phyloP scores from a whole-genome alignment of 768 basidiomycete species.

The Boletales sp. region DNA sequence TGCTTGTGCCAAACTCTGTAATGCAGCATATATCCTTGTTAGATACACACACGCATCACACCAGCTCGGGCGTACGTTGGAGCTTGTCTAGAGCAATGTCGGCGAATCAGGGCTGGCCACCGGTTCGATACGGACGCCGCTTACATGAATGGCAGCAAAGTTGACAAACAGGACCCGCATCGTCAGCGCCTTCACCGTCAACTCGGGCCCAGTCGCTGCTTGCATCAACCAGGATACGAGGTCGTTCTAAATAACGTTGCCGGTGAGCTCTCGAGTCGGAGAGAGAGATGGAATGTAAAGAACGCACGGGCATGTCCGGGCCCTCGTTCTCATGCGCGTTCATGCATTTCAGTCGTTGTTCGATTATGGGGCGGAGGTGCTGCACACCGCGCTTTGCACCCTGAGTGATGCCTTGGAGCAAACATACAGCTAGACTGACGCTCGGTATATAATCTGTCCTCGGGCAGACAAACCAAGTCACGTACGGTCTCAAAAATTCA shows the following conservation, averaged over 20 bases:
- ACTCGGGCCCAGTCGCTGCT: constrained; percentile 17
- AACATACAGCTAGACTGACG: constrained; percentile 11
- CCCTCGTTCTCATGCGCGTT: constrained; percentile 23
- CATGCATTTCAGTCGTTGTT: constrained; percentile 22
- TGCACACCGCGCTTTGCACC: constrained; percentile 5
- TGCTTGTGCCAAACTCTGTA: constrained; percentile 31
- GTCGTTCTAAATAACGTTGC: constrained; percentile 25
- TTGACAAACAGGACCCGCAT: constrained; percentile 8
- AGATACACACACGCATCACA: not conserved
- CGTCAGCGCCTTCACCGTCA: constrained; percentile 20
- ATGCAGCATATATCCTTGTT: not conserved
- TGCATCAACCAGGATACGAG: constrained; percentile 34
- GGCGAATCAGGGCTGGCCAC: not conserved
- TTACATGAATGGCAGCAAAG: constrained; percentile 24
- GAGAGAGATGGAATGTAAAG: not conserved
- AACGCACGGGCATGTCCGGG: constrained; percentile 21
- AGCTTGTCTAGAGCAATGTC: constrained; percentile 12
- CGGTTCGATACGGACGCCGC: not conserved
- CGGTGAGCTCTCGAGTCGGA: not conserved
- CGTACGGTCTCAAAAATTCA: constrained; percentile 29
- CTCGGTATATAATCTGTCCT: too few species aligned
- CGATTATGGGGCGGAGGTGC: constrained; percentile 28
- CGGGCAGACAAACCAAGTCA: not conserved
- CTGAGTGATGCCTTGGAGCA: constrained; percentile 6
- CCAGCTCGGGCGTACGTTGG: constrained; percentile 7